A percentile compares a stretch with the other conserved stretches of the same genome.
Evolutionary conservation across 805 yeast species (phyloP).

Genomic region (Hanseniaspora mollemarum): DNA sequence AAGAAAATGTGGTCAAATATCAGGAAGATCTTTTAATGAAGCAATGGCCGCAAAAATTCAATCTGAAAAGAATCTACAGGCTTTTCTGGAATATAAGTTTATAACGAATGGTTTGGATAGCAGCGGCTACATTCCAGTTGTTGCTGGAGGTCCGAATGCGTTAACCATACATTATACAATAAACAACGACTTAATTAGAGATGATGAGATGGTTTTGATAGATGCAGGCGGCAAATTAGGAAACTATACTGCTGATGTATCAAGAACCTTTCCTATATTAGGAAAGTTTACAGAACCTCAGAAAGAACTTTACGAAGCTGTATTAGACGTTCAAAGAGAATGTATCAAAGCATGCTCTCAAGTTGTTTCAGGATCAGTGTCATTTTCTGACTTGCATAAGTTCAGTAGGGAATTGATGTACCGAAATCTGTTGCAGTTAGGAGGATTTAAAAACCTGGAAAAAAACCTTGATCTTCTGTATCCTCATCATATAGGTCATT

Average conservation of each 20-base stretch:
- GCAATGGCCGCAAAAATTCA: conserved; percentile 60
- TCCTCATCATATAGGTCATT: conserved; percentile 94
- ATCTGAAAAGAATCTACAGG: conserved; percentile 67
- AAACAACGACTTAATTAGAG: conserved; percentile 69
- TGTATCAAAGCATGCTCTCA: conserved; percentile 55
- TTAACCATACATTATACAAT: conserved; percentile 87
- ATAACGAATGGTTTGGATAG: conserved; percentile 79
- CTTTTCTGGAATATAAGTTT: conserved; percentile 73
- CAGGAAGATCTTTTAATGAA: conserved; percentile 71
- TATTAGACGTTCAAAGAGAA: conserved; percentile 64
- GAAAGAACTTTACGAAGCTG: conserved; percentile 77
- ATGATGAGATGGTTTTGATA: conserved; percentile 74
- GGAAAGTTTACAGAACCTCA: conserved; percentile 70
- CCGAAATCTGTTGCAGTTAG: conserved; percentile 51
- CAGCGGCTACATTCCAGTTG: conserved; percentile 88
- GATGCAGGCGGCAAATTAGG: conserved; percentile 94
- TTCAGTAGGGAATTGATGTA: conserved; percentile 49
- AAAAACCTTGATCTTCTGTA: conserved; percentile 47
- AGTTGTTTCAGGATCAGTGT: conserved; percentile 20
- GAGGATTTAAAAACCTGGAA: conserved; percentile 48
- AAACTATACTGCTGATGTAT: conserved; percentile 90
- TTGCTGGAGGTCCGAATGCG: conserved; percentile 86
- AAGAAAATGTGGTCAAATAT: conserved; percentile 72
- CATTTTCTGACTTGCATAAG: conserved; percentile 67
- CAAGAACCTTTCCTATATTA: conserved; percentile 88